Evolutionary conservation across 2,329 filamentous ascomycete genomes (phyloP).

Genomic region (Fusarium falciforme): DNA sequence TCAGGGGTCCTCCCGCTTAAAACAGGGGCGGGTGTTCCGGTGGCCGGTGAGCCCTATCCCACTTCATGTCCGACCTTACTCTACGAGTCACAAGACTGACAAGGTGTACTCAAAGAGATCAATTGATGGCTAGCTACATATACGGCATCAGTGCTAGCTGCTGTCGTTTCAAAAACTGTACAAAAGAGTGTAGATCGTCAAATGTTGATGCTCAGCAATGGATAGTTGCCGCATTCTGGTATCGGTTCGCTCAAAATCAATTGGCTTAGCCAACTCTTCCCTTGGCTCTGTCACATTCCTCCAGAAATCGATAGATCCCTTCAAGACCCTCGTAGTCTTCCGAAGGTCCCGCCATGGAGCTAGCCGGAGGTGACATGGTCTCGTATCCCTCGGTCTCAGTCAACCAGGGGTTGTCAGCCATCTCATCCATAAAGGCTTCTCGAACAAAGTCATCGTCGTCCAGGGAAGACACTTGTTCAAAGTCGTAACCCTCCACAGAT

Average conservation of each 20-base stretch:
- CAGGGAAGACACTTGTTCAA: conserved; percentile 52
- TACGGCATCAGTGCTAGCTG: conserved; percentile 28
- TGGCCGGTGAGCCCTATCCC: background rate
- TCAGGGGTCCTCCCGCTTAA: background rate
- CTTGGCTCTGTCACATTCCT: conserved; percentile 64
- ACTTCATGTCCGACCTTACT: background rate
- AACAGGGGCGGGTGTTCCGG: background rate
- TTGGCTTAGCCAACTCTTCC: conserved; percentile 47
- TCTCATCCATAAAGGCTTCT: conserved; percentile 56
- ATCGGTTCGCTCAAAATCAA: conserved; percentile 36
- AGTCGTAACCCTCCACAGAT: conserved; percentile 56
- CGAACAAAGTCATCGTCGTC: conserved; percentile 51
- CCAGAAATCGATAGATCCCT: conserved; percentile 68
- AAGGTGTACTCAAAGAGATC: conserved; percentile 32
- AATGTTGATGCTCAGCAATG: conserved; percentile 24
- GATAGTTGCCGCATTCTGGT: conserved; percentile 23
- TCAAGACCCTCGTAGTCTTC: conserved; percentile 66
- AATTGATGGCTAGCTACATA: conserved; percentile 33
- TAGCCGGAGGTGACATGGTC: conserved; percentile 61
- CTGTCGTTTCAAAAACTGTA: conserved; percentile 24
- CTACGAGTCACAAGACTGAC: background rate
- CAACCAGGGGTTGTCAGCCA: conserved; percentile 62
- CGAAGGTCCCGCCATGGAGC: conserved; percentile 57
- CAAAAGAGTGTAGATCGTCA: conserved; percentile 43
- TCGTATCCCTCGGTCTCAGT: conserved; percentile 61